A percentile compares a stretch with the other conserved stretches of the same genome.
These are phyloP conservation scores for Caloboletus firmus DNA, from an alignment of 1,284 basidiomycete species.

Conservation along the genomic window DNA sequence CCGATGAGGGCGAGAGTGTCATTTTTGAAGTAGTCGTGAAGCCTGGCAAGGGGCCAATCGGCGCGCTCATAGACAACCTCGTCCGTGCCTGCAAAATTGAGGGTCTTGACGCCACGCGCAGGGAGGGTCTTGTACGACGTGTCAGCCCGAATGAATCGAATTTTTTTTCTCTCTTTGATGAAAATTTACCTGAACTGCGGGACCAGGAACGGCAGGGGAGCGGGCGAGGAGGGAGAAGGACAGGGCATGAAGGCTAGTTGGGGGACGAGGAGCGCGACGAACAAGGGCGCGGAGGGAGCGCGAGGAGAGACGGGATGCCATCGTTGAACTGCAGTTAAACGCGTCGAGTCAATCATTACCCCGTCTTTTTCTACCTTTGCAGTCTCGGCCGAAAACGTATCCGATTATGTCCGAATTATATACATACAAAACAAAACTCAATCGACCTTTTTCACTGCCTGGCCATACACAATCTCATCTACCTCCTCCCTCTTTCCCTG, in stretches of 20 bases:
- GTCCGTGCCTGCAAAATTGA: constrained; percentile 96
- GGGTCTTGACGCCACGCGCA: constrained; percentile 89
- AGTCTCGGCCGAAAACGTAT: constrained; percentile 12
- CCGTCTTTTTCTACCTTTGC: constrained; percentile 14
- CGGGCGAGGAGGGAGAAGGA: constrained; percentile 75
- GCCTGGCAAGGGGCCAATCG: constrained; percentile 97
- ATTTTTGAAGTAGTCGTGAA: constrained; percentile 99
- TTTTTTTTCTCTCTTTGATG: not conserved
- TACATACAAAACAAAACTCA: not conserved
- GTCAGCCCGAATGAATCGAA: constrained; percentile 12
- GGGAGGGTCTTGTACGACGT: constrained; percentile 26
- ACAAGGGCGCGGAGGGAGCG: constrained; percentile 24
- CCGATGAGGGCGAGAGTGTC: constrained; percentile 99
- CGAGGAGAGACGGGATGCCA: constrained; percentile 29
- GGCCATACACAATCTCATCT: constrained; percentile 46
- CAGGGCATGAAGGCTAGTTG: constrained; percentile 45
- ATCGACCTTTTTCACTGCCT: constrained; percentile 19
- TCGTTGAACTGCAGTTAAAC: constrained; percentile 6
- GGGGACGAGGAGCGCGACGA: constrained; percentile 19
- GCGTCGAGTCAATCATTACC: not conserved
- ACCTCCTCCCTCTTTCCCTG: constrained; percentile 38
- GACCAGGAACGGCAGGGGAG: constrained; percentile 41
- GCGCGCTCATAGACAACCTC: constrained; percentile 96
- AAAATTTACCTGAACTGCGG: constrained; percentile 47
- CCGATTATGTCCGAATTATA: constrained; percentile 18